Evolutionary conservation across 1,284 basidiomycete genomes (phyloP), one percentile per base, ranked within the genome.

Genomic region (Fomitiporia mediterranea): DNA sequence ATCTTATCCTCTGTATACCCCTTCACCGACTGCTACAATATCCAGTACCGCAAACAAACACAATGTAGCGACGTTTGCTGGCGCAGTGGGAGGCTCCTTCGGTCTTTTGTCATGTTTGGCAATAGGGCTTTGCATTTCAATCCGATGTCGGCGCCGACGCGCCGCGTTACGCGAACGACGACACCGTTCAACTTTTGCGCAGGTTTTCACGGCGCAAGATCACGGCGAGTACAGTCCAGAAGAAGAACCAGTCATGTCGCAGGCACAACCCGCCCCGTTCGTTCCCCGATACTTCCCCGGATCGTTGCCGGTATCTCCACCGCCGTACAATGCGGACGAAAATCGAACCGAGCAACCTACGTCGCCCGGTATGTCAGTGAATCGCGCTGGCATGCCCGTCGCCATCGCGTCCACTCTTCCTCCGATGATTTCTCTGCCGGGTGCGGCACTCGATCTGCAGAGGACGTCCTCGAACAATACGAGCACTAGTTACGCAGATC

Each of bases 211-310:
- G 6, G 54, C 49, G 8, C 38, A 27, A 30, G 58, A 60, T 37
- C 58, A 60, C 35, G 58, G 58, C 8, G 56, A 42, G 4, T n/a
- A 49, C 38, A 47, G 35, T 11, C 51, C 51, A 23, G 61, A 61
- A 11, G 57, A 61, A 32, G 52, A 55, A 15, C 34, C 53, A 21
- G 46, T 40, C 13, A 60, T 60, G 50, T 8, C 43, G 32, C 53
- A 58, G 30, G 50, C 51, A 6, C 76, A 75, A 4, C 75, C 78
- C 34, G 68, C 68, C 9, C 72, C 74, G 13, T 81, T 81, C 65
- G 67, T 79, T 23, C 79, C 79, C 62, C 73, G 78, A 61, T 81
- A 74, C 65, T 81, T 81, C 73, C 78, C 78, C 40, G 77, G 76
- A 9, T 76, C 75, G 0, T 64, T 72, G 35, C 67, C 73, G 37